Percentiles rank a stretch among this genome's conserved stretches.
phyloP scores from a whole-genome alignment of 345 rosid species.

The Pseudoturritis turrita region DNA sequence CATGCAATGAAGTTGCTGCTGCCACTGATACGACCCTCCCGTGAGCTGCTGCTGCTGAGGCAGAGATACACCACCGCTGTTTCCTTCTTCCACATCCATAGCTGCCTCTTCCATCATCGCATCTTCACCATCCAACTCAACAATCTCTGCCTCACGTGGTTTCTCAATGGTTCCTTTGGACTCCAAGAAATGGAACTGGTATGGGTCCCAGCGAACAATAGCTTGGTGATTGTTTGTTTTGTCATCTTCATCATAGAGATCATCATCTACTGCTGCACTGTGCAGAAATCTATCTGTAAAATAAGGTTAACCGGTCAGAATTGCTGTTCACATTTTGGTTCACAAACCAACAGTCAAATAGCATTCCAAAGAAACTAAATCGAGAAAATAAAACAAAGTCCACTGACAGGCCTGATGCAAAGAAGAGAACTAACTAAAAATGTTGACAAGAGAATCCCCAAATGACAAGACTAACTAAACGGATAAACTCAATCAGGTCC shows the following conservation, averaged over 20 bases:
- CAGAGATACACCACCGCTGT: not conserved
- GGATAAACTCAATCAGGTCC: not conserved
- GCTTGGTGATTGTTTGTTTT: slow-evolving; percentile 34
- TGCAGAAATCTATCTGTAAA: slow-evolving; percentile 35
- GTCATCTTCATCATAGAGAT: not conserved
- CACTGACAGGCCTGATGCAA: not conserved
- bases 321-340: not conserved
- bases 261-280: slow-evolving; percentile 3
- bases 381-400: not conserved
- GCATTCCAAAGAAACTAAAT: not conserved
- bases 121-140: slow-evolving; percentile 52
- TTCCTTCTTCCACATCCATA: slow-evolving; percentile 47
- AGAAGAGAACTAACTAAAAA: not conserved
- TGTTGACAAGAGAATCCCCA: not conserved
- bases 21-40: slow-evolving; percentile 40
- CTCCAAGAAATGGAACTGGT: slow-evolving; percentile 6
- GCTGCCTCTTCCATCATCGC: slow-evolving; percentile 35
- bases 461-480: not conserved
- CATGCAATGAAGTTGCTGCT: slow-evolving; percentile 59
- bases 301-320: not conserved
- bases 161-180: not conserved
- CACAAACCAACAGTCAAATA: not conserved
- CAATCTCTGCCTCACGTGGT: slow-evolving; percentile 26
- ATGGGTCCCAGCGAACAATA: slow-evolving; percentile 56
- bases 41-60: not conserved